A percentile compares a stretch with the other conserved stretches of the same genome.
Conservation (phyloP, 176 grass and related monocot species). For the Lolium multiflorum region DNA sequence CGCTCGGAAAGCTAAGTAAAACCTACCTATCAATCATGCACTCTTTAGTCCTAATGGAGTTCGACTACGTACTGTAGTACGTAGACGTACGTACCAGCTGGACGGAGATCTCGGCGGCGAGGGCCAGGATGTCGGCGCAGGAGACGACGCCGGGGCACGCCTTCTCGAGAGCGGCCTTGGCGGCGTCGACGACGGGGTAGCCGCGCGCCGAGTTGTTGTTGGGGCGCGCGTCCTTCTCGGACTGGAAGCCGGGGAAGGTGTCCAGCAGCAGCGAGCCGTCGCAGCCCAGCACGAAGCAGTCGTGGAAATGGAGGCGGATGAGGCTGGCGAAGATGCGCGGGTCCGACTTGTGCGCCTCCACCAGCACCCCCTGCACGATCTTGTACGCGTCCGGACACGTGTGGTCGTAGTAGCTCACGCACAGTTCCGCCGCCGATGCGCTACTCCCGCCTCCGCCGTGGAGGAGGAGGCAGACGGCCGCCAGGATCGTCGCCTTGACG, state of each 20-base stretch:
- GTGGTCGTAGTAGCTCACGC: slow-evolving; percentile 58
- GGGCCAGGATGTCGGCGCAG: slow-evolving; percentile 89
- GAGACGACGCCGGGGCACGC: slow-evolving; percentile 79
- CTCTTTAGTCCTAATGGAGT: too few species aligned
- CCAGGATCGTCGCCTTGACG: neutral
- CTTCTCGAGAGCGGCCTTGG: slow-evolving; percentile 68
- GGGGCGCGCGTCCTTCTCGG: slow-evolving; percentile 59
- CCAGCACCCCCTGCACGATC: slow-evolving; percentile 56
- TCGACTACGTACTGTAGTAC: neutral
- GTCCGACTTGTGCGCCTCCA: slow-evolving; percentile 63
- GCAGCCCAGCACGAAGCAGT: slow-evolving; percentile 94
- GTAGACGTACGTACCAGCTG: slow-evolving; percentile 43
- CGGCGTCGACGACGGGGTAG: slow-evolving; percentile 62
- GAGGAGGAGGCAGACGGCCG: neutral
- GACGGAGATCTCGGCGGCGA: slow-evolving; percentile 76
- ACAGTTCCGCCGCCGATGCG: slow-evolving; percentile 52
- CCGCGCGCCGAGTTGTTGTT: slow-evolving; percentile 71
- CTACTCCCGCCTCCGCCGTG: slow-evolving; percentile 15
- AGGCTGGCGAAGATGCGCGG: slow-evolving; percentile 72
- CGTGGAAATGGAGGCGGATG: slow-evolving; percentile 84
- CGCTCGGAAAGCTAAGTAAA: too few species aligned
- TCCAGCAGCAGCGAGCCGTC: slow-evolving; percentile 80
- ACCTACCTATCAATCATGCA: too few species aligned
- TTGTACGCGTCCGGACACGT: slow-evolving; percentile 62
- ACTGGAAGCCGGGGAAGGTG: slow-evolving; percentile 40